phyloP scores from a whole-genome alignment of 148 eudicot genomes.

The Arbutus unedo region DNA sequence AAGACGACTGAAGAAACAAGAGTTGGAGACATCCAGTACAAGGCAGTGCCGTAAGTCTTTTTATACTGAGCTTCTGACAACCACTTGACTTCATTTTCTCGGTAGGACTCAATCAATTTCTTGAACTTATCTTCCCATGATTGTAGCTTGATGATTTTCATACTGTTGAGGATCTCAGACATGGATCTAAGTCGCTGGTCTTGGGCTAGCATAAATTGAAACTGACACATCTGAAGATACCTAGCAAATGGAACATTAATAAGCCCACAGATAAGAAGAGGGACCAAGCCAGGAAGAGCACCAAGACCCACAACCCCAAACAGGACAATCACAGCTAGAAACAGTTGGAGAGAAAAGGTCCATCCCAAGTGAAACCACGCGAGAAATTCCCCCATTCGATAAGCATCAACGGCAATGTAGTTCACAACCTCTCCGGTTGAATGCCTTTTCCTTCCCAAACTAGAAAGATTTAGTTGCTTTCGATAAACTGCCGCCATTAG shows the following conservation, averaged over 20 bases:
- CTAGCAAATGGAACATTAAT: constrained; percentile 44
- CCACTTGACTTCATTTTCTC: constrained; percentile 52
- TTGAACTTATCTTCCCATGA: constrained; percentile 69
- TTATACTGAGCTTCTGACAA: constrained; percentile 30
- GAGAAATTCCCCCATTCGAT: constrained; percentile 61
- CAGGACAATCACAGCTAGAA: constrained; percentile 36
- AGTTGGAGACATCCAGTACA: constrained; percentile 66
- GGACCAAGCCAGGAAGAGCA: constrained; percentile 50
- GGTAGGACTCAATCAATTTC: constrained; percentile 33
- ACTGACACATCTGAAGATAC: constrained; percentile 45
- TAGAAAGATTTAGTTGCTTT: constrained; percentile 57
- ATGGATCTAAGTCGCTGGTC: constrained; percentile 54
- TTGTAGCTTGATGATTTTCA: constrained; percentile 67
- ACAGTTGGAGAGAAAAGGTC: constrained; percentile 34
- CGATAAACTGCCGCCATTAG: constrained; percentile 60
- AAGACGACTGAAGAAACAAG: constrained; percentile 51
- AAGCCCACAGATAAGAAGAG: constrained; percentile 43
- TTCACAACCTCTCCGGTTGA: constrained; percentile 61
- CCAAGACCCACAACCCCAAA: constrained; percentile 44
- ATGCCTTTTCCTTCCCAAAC: constrained; percentile 47
- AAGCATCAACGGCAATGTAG: constrained; percentile 64
- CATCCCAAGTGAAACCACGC: constrained; percentile 51
- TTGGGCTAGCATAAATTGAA: constrained; percentile 46
- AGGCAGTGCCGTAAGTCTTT: constrained; percentile 34
- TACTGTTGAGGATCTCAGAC: constrained; percentile 57